Evolutionary conservation across 495 filamentous ascomycete species (phyloP).

Genomic region (Pyronema domesticum): DNA sequence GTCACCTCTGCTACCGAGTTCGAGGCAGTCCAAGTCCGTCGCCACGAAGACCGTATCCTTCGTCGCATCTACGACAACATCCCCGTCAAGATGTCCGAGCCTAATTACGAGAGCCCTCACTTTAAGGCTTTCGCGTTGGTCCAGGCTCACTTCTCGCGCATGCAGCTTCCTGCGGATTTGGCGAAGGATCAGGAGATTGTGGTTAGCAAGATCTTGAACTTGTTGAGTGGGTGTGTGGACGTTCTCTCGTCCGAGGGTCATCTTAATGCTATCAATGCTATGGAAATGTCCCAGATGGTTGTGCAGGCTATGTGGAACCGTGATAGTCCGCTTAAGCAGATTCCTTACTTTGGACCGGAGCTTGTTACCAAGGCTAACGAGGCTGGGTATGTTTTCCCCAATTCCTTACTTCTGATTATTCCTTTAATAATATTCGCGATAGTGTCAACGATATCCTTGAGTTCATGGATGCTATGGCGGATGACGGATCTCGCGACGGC

Average conservation of each 20-base stretch:
- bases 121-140: constrained; percentile 96
- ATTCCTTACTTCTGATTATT: not conserved
- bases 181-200: constrained; percentile 91
- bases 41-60: constrained; percentile 78
- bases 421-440: constrained; percentile 27
- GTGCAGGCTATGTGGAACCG: constrained; percentile 99
- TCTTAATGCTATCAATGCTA: constrained; percentile 89
- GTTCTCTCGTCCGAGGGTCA: constrained; percentile 92
- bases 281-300: constrained; percentile 99
- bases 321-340: constrained; percentile 91
- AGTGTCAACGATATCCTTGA: constrained; percentile 85
- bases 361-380: constrained; percentile 69
- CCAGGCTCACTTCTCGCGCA: constrained; percentile 91
- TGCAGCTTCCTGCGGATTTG: constrained; percentile 92
- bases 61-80: constrained; percentile 85
- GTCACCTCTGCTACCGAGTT: constrained; percentile 95
- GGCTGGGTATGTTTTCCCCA: constrained; percentile 42
- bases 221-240: constrained; percentile 84
- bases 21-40: constrained; percentile 80
- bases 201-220: constrained; percentile 63
- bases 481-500: constrained; percentile 54
- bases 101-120: constrained; percentile 78
- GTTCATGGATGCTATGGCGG: constrained; percentile 97
- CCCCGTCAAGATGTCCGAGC: constrained; percentile 82
- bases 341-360: constrained; percentile 79